Evolutionary conservation across 78 protist species (phyloP).

Genomic region (Cavenderia fasciculata): DNA sequence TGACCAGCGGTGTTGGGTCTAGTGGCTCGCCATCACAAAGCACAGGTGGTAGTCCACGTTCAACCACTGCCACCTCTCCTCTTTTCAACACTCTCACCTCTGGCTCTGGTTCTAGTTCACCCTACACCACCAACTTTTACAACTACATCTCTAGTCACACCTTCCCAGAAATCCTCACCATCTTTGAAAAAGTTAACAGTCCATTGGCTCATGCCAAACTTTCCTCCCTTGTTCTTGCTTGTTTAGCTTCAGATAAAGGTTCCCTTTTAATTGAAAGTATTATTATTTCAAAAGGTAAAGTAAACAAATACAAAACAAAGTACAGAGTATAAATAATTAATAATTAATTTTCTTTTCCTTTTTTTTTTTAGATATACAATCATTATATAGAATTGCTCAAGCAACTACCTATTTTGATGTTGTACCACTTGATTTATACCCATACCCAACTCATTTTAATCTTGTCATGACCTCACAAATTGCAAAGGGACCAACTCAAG

Average conservation of each 20-base stretch:
- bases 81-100: neutral
- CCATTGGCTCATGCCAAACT: neutral
- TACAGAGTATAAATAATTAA: neutral
- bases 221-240: constrained; percentile 10
- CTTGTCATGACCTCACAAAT: constrained; percentile 33
- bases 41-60: neutral
- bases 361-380: constrained; percentile 1
- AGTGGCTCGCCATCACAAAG: constrained; percentile 20
- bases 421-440: constrained; percentile 46
- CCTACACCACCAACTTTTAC: neutral
- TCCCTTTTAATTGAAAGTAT: constrained; percentile 21
- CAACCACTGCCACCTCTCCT: neutral
- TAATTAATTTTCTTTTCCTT: neutral
- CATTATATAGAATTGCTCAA: constrained; percentile 20
- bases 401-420: constrained; percentile 56
- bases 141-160: neutral
- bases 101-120: neutral
- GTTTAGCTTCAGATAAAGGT: constrained; percentile 39
- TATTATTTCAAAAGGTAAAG: constrained; percentile 7
- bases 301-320: neutral
- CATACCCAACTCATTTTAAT: constrained; percentile 57
- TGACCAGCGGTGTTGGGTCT: neutral
- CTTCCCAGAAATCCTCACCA: constrained; percentile 25
- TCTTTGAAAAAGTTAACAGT: constrained; percentile 9
- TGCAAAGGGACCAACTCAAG: constrained; percentile 34